Percentiles rank a stretch among this genome's conserved stretches.
Evolutionary conservation across 2,329 filamentous ascomycete species (phyloP).

Genomic region (Aspergillus sp.): DNA sequence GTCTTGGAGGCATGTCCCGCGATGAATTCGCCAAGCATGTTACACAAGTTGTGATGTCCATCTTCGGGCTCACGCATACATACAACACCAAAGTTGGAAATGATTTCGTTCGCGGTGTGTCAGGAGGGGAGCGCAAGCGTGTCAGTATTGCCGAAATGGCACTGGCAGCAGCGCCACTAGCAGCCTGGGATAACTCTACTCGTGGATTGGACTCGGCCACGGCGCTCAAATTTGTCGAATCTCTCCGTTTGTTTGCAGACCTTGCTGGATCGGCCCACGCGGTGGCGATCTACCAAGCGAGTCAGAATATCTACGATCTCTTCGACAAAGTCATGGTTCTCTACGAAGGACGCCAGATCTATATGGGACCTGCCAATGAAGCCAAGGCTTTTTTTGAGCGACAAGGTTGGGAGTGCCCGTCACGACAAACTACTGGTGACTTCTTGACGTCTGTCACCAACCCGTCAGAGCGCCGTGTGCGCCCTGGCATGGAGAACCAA

Average conservation of each 20-base stretch:
- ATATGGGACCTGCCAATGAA: conserved; percentile 54
- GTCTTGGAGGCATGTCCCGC: conserved; percentile 21
- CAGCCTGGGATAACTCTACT: conserved; percentile 39
- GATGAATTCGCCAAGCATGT: conserved; percentile 35
- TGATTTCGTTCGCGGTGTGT: conserved; percentile 53
- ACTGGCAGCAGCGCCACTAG: conserved; percentile 38
- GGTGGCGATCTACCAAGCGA: conserved; percentile 47
- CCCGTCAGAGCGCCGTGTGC: conserved; percentile 49
- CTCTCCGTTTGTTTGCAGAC: conserved; percentile 42
- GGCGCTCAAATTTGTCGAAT: conserved; percentile 47
- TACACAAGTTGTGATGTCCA: conserved; percentile 39
- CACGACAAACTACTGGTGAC: conserved; percentile 60
- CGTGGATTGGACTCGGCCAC: conserved; percentile 45
- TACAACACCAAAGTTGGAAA: conserved; percentile 40
- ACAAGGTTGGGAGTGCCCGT: conserved; percentile 60
- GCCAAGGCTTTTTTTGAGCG: conserved; percentile 61
- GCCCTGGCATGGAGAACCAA: conserved; percentile 52
- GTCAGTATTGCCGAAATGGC: conserved; percentile 52
- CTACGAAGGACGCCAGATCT: conserved; percentile 68
- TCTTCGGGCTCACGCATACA: conserved; percentile 42
- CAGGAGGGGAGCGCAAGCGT: conserved; percentile 54
- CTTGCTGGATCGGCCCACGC: conserved; percentile 40
- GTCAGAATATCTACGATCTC: conserved; percentile 37
- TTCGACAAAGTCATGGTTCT: conserved; percentile 66
- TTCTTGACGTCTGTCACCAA: conserved; percentile 64